phyloP scores from a whole-genome alignment of 2,329 filamentous ascomycete species.

The Aureobasidium lini region DNA sequence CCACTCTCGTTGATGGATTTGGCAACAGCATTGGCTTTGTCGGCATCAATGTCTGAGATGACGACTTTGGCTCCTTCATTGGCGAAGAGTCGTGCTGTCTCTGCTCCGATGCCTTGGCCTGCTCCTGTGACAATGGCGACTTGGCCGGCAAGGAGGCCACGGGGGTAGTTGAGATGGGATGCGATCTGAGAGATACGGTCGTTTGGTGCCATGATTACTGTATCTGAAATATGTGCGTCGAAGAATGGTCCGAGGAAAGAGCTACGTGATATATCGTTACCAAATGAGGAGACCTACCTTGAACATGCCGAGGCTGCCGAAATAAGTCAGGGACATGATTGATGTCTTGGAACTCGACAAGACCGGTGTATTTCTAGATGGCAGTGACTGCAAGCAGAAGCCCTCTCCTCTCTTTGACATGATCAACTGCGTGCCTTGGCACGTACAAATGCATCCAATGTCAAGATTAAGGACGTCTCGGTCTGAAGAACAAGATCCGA shows the following conservation, averaged over 20 bases:
- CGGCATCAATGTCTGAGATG: slow-evolving; percentile 70
- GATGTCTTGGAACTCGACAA: background rate
- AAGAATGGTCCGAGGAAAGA: background rate
- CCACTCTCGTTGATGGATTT: slow-evolving; percentile 60
- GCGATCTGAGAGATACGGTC: slow-evolving; percentile 58
- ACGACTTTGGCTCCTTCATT: slow-evolving; percentile 83
- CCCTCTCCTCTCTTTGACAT: no score
- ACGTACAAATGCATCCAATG: no score
- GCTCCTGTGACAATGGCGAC: slow-evolving; percentile 82
- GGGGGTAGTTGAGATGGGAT: slow-evolving; percentile 72
- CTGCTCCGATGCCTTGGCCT: slow-evolving; percentile 82
- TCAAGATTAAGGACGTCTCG: background rate
- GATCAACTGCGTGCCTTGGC: background rate
- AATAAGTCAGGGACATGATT: background rate
- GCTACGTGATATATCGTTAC: background rate
- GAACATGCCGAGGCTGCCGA: slow-evolving; percentile 1
- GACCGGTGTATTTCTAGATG: no score
- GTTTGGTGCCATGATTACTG: slow-evolving; percentile 12
- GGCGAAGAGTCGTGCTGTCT: slow-evolving; percentile 72
- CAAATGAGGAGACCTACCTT: slow-evolving; percentile 3
- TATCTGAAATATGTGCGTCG: no score
- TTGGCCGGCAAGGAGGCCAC: slow-evolving; percentile 70
- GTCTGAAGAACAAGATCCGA: background rate
- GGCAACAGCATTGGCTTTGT: slow-evolving; percentile 62
- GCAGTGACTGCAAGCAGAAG: no score